Conservation (phyloP, 169 alveolate genomes). For the Sarcocystis neurona region DNA sequence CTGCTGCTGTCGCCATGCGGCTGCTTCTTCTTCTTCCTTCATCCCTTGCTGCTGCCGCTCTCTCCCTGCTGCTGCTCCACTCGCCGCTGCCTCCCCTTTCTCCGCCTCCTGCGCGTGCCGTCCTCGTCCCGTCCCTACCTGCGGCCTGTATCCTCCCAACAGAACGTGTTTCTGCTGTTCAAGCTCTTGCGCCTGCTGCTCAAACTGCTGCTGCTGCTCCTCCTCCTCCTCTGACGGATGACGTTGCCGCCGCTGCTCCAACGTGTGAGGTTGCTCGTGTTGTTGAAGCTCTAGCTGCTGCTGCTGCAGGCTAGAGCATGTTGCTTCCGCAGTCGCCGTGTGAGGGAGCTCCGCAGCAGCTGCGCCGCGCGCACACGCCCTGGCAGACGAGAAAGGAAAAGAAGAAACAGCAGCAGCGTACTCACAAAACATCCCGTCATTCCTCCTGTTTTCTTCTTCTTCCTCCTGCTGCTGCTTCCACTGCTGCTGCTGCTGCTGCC, state of each 20-base stretch:
- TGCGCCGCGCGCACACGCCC: no score
- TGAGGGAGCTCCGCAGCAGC: background rate
- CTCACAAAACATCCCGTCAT: no score
- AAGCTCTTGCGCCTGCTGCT: background rate
- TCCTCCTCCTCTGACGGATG: background rate
- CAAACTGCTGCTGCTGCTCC: background rate
- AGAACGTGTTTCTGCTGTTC: no score
- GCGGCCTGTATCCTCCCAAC: no score
- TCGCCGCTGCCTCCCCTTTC: background rate
- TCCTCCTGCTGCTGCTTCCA: slow-evolving; percentile 1
- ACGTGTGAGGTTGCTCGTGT: background rate
- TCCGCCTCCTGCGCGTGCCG: background rate
- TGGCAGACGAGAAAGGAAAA: no score
- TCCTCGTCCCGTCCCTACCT: no score
- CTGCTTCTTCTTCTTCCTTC: background rate
- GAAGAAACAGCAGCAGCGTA: no score
- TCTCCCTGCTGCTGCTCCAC: background rate
- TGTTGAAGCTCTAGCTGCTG: background rate
- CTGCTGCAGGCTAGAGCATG: background rate
- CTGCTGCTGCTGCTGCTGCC: slow-evolving; percentile 41
- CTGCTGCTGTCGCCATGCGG: background rate
- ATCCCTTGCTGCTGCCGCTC: background rate
- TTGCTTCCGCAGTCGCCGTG: background rate
- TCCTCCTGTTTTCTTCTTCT: background rate
- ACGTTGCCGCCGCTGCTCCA: background rate